phyloP scores from a whole-genome alignment of 2,329 filamentous ascomycete species.

The Apiospora sp. region DNA sequence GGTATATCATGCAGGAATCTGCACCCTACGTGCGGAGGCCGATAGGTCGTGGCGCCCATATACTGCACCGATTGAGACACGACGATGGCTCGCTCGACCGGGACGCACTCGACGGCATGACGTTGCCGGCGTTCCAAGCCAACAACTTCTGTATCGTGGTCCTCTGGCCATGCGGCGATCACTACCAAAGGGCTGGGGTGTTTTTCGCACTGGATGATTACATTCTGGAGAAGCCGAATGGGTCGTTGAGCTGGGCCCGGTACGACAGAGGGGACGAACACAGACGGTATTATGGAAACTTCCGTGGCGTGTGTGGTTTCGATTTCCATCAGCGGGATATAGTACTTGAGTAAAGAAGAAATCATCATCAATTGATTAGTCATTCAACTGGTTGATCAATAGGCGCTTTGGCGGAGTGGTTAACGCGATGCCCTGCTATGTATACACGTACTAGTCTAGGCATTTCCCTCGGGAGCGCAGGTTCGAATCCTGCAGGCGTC shows the following conservation, averaged over 20 bases:
- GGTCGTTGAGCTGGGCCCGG: no score
- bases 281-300: neutral
- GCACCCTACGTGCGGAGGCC: no score
- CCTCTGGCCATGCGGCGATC: neutral
- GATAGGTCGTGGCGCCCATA: no score
- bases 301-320: neutral
- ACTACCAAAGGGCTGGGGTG: neutral
- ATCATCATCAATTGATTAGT: neutral
- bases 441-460: neutral
- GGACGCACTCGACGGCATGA: neutral
- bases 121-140: neutral
- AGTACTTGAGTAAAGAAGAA: fast-evolving
- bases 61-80: no score
- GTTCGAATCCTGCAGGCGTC: constrained; percentile 25
- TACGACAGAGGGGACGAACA: neutral
- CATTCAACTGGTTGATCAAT: neutral
- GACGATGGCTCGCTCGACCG: no score
- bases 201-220: no score
- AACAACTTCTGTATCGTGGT: neutral
- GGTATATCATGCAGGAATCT: no score
- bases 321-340: neutral
- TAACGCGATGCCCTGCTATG: constrained; percentile 25
- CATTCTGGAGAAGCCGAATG: no score
- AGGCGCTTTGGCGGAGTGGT: constrained; percentile 24
- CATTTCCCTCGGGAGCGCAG: constrained; percentile 24